A percentile compares a stretch with the other conserved stretches of the same genome.
These are phyloP conservation scores for Hypoxylon sp. DNA, from an alignment of 2,329 filamentous ascomycete species.

Conservation along the genomic window DNA sequence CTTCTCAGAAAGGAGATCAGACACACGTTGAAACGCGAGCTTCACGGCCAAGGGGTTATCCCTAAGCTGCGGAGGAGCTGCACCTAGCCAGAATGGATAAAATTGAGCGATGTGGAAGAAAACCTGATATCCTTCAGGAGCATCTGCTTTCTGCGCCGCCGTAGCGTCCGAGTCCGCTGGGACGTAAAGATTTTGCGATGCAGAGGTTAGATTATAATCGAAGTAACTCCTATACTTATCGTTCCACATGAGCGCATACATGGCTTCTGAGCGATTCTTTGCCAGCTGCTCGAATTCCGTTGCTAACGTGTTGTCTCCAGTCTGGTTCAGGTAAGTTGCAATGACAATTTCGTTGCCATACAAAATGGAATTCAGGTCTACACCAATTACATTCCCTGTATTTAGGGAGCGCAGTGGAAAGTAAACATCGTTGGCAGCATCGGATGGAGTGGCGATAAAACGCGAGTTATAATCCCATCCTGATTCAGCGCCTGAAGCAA, in stretches of 20 bases:
- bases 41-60: conserved; percentile 71
- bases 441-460: conserved; percentile 70
- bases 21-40: conserved; percentile 68
- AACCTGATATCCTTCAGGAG: conserved; percentile 70
- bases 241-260: conserved; percentile 76
- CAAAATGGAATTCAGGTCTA: conserved; percentile 78
- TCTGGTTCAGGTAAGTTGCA: conserved; percentile 65
- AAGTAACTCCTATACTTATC: conserved; percentile 74
- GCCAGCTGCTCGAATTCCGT: conserved; percentile 66
- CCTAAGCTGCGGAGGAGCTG: conserved; percentile 70
- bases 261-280: conserved; percentile 69
- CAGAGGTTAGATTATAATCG: conserved; percentile 76
- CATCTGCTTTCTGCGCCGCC: conserved; percentile 59
- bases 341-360: conserved; percentile 76
- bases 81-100: conserved; percentile 79
- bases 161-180: conserved; percentile 64
- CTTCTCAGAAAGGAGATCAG: conserved; percentile 65
- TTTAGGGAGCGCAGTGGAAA: conserved; percentile 77
- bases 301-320: conserved; percentile 66
- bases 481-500: conserved; percentile 76
- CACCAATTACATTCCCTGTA: conserved; percentile 69
- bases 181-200: conserved; percentile 68
- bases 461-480: conserved; percentile 75
- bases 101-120: conserved; percentile 72
- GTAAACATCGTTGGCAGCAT: conserved; percentile 72